phyloP scores from a whole-genome alignment of 169 alveolate species.

The Plasmodium sp. region DNA sequence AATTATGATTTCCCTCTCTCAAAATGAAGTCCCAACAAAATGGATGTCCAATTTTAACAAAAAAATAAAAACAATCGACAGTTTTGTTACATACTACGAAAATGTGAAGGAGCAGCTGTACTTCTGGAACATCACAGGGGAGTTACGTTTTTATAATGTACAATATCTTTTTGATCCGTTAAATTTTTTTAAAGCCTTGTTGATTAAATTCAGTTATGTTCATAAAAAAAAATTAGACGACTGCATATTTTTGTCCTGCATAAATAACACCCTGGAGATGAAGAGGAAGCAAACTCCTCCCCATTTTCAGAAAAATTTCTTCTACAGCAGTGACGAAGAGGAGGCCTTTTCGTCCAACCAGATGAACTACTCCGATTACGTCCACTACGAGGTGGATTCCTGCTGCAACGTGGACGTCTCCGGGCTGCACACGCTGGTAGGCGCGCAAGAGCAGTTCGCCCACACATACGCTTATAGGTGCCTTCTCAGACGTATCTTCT shows the following conservation, averaged over 20 bases:
- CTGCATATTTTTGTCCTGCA: conserved; percentile 26
- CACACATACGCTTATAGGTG: not conserved
- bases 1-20: conserved; percentile 34
- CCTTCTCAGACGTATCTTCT: not conserved
- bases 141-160: conserved; percentile 41
- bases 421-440: conserved; percentile 38
- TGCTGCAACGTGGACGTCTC: conserved; percentile 4
- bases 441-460: not conserved
- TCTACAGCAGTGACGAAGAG: conserved; percentile 63
- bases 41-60: conserved; percentile 50
- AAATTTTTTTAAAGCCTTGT: conserved; percentile 34
- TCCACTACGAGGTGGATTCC: conserved; percentile 25
- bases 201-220: conserved; percentile 34
- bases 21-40: conserved; percentile 30
- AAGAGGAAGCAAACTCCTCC: not conserved
- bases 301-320: conserved; percentile 42
- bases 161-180: conserved; percentile 52
- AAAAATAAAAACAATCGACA: conserved; percentile 36
- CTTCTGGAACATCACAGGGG: conserved; percentile 74
- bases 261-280: not conserved
- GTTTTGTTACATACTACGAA: conserved; percentile 53
- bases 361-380: conserved; percentile 34
- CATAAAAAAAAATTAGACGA: conserved; percentile 50
- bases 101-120: conserved; percentile 57
- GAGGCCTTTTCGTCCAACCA: not conserved